Evolutionary conservation across 345 rosid species (phyloP), one percentile per base, ranked within the genome.

Genomic region (Lepidium aucheri): DNA sequence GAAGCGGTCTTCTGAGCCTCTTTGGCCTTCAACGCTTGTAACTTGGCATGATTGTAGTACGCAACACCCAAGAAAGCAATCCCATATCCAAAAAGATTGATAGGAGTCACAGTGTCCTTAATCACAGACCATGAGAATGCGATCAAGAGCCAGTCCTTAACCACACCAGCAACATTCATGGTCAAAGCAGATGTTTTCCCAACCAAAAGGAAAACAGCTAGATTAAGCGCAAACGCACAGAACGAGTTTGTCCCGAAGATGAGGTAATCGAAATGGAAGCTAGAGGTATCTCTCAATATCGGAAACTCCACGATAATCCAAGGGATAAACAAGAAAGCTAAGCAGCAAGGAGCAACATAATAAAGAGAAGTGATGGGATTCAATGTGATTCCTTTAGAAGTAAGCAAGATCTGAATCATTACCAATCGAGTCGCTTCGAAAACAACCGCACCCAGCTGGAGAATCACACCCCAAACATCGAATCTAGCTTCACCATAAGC

Each of bases 81-180:
- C 26, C 84, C 91, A 3, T 88, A 88, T 1, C 95, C 95, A 6
- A 85, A 74, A 67, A 88, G 66, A 53, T 88, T 88, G n/a, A 82
- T 43, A 7, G 83, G 87, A 13, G 95, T 88, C 24, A 88, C 91
- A 8, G 79, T 82, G 26, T 88, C 89, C 80, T 85, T 88, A 34
- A 88, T 88, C 9, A 88, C 86, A 0, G 95, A 88, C 95, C 95
- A 88, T 0, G 95, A 88, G 59, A 88, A 88, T 0, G 95, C 95
- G 9, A 88, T 88, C 82, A 88, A 73, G 65, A 88, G 47, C 95
- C 91, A 88, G 53, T 88, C 95, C 59, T 88, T 88, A 20, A 84
- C 95, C 32, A 88, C 91, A 42, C 95, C 95, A 43, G 87, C 95
- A 34, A 88, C 95, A 63, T 88, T 88, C 95, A 88, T 88, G 0